Evolutionary conservation across 2,329 filamentous ascomycete genomes (phyloP).

Genomic region (Grosmannia penicillata): DNA sequence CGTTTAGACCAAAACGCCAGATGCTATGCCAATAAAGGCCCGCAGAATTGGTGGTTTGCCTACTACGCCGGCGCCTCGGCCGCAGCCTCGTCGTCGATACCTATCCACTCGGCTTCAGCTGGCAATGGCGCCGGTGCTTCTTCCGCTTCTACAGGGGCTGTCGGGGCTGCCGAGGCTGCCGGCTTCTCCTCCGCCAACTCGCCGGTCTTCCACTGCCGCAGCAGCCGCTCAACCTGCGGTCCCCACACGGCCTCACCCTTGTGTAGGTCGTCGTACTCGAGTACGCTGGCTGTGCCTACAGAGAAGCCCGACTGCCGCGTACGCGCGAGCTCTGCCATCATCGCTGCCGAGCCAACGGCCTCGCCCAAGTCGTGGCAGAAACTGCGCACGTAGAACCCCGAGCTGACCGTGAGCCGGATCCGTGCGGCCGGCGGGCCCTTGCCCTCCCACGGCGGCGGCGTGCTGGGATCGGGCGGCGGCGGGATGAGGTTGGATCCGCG

Average conservation of each 20-base stretch:
- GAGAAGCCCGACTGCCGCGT: constrained; percentile 70
- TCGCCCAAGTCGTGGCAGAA: constrained; percentile 83
- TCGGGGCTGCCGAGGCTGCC: not conserved
- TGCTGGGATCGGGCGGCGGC: constrained; percentile 27
- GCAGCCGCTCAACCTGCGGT: constrained; percentile 49
- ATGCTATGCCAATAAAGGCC: too few relatives aligned
- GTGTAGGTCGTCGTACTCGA: constrained; percentile 64
- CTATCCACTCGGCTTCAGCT: too few relatives aligned
- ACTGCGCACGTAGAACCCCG: constrained; percentile 91
- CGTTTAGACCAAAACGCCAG: too few relatives aligned
- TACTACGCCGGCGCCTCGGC: not conserved
- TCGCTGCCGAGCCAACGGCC: constrained; percentile 63
- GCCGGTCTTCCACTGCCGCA: constrained; percentile 21
- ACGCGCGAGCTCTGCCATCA: constrained; percentile 76
- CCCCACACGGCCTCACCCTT: constrained; percentile 73
- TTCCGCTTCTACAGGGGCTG: not conserved
- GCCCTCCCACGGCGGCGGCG: constrained; percentile 41
- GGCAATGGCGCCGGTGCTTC: too few relatives aligned
- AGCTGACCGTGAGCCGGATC: constrained; percentile 83
- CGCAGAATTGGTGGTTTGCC: too few relatives aligned
- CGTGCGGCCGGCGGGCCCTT: constrained; percentile 61
- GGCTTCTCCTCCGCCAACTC: constrained; percentile 1
- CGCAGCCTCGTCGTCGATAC: constrained; percentile 14
- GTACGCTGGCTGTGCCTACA: constrained; percentile 52
- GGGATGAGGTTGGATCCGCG: constrained; percentile 41